These are phyloP conservation scores for Ceratobasidium sp. DNA, from an alignment of 1,284 basidiomycete species.

Conservation along the genomic window DNA sequence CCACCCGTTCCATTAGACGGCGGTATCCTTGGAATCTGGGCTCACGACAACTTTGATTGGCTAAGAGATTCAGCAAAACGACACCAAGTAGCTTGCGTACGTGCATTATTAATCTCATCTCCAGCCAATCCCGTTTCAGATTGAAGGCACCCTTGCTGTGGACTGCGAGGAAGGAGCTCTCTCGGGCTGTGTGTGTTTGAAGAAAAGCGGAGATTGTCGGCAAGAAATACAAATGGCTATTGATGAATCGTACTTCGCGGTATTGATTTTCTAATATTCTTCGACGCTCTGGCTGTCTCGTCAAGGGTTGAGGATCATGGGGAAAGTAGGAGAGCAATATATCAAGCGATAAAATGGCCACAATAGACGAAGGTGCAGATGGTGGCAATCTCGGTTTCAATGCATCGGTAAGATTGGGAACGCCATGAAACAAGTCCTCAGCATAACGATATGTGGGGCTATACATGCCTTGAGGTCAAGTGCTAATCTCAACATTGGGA, in stretches of 20 bases:
- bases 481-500: no score
- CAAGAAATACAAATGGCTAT: neutral
- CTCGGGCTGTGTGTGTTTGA: neutral
- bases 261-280: neutral
- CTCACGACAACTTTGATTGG: no score
- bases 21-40: no score
- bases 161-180: neutral
- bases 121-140: neutral
- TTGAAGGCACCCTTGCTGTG: conserved; percentile 6
- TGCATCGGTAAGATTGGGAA: conserved; percentile 9
- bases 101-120: no score
- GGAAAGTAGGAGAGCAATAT: neutral
- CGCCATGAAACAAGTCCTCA: conserved; percentile 22
- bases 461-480: conserved; percentile 21
- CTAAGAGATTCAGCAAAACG: neutral
- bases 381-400: conserved; percentile 2
- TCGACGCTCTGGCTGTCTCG: neutral
- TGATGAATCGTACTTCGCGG: neutral
- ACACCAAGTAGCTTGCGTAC: neutral
- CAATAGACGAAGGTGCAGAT: conserved; percentile 23
- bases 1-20: no score
- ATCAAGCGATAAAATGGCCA: conserved; percentile 29
- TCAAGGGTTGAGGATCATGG: neutral
- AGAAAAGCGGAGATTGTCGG: neutral
- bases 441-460: neutral